These are phyloP conservation scores for Akanthomyces dipterigenus DNA, from an alignment of 2,329 filamentous ascomycete genomes.

Conservation along the genomic window DNA sequence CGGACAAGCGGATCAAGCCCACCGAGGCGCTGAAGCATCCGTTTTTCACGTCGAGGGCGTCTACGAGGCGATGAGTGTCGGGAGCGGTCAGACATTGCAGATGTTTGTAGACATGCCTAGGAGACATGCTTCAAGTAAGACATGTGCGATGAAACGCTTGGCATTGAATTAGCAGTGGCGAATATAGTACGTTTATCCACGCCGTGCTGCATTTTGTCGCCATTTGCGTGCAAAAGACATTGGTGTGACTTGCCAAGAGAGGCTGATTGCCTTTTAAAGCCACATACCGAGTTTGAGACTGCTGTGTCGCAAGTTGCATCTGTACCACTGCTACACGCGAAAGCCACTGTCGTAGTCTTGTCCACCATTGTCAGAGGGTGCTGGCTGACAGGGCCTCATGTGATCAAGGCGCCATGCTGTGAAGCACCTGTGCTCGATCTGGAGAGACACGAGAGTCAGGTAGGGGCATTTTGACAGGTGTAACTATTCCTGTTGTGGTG, in stretches of 20 bases:
- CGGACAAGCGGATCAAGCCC: constrained; percentile 85
- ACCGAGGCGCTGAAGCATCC: constrained; percentile 81
- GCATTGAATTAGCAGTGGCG: background rate
- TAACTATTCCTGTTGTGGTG: background rate
- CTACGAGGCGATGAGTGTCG: constrained; percentile 16
- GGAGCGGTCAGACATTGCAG: no score
- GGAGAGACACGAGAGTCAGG: background rate
- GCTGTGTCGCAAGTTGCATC: background rate
- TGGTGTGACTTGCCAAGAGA: background rate
- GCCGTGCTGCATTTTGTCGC: background rate
- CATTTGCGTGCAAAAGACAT: background rate
- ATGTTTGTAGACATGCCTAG: background rate
- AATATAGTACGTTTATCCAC: background rate
- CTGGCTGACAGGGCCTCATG: background rate
- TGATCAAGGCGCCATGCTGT: background rate
- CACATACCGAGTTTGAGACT: background rate
- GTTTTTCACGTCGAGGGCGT: constrained; percentile 56
- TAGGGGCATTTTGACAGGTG: background rate
- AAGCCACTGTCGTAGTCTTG: background rate
- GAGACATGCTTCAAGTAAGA: background rate
- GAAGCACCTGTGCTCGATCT: background rate
- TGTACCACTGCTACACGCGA: background rate
- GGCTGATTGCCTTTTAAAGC: background rate
- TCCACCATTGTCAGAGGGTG: background rate
- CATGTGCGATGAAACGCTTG: background rate